Base-by-base conservation (phyloP, 352 stramenopile genomes). In the Thraustochytrium sp. region DNA sequence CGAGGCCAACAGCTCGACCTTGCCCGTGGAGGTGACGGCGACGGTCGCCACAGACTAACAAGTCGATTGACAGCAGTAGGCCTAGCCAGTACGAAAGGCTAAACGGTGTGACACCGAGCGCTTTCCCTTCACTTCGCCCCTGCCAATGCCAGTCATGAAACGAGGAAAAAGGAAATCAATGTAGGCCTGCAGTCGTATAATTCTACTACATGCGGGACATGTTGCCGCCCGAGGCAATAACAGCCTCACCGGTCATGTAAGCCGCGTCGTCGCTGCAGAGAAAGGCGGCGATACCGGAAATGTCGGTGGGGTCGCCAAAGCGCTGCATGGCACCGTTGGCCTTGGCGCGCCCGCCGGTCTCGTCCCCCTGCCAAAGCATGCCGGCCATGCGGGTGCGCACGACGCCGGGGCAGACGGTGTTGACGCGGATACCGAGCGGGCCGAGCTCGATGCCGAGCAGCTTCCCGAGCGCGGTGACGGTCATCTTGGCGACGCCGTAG, bases 401-500 rank as follows among this genome's bases (percentile, higher is more conserved):
- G 37, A 77, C 49, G 29, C 92, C 92, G 0, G 92, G 92, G 83
- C 93, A 91, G 2, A 95, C 89, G 21, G 94, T 85, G 83, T 95
- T 95, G 36, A 95, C 91, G 42, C 92, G 92, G 78, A 95, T 93
- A 56, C 93, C 93, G 38, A 90, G 88, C 62, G 86, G 90, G 34
- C 92, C 92, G 18, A 95, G 88, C 82, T 95, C 92, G 64, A 95
- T 94, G 49, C 91, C 91, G 56, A 95, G 88, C 56, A 91, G 89
- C 82, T 89, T 91, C 51, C 90, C 94, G 54, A 93, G 86, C n/a
- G 90, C 91, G 23, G 89, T 75, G 2, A 95, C 87, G 9, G 87
- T 91, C n/a, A 90, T 88, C 84, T 95, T 95, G 37, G 92, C 92
- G 13, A 90, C 90, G 76, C 89, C 92, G 86, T 95, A 95, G n/a